Evolutionary conservation across 805 yeast genomes (phyloP), one percentile per base, ranked within the genome.

Genomic region (Candida schatavii): DNA sequence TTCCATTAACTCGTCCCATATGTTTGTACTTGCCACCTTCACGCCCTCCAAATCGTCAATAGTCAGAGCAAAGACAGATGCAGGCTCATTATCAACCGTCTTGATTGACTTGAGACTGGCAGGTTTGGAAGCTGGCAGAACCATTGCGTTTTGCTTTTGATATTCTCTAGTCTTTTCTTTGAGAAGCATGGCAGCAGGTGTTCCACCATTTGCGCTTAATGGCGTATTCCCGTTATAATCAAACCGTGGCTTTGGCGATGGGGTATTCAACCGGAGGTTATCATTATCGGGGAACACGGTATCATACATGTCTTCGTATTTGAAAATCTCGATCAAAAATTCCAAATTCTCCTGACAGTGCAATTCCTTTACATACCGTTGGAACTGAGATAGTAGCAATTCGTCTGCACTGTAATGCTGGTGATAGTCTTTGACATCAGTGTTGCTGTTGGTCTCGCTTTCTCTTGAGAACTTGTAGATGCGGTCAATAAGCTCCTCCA

Each of bases 301-400:
- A 42, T 68, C 72, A 62, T 69, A 70, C 40, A 60, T 61, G 52
- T 66, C 61, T 46, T 75, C 78, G 52, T 75, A 75, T 38, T 66
- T 68, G 52, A 54, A 72, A 14, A 74, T 71, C 42, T 70, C 72
- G 3, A 74, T 61, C 23, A 75, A 53, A 45, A 75, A 75, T 34
- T 61, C 53, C 31, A 75, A 58, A 52, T 71, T 74, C 51, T 75
- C 80, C 39, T 60, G 62, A 50, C 75, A 68, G 46, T 75, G 78
- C 26, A 65, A 56, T n/a, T 59, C 53, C 13, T 34, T 43, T n/a
- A 70, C 57, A 46, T 57, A 68, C 13, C 56, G 49, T 39, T 57
- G 54, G 49, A 75, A 74, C 26, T 52, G 66, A 18, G 46, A 46
- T 4, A 48, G 47, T 11, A 42, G 20, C 17, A 53, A 52, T 4